These are phyloP conservation scores for Yamadazyma trypodendri DNA, from an alignment of 1,139 yeast species.

Conservation along the genomic window DNA sequence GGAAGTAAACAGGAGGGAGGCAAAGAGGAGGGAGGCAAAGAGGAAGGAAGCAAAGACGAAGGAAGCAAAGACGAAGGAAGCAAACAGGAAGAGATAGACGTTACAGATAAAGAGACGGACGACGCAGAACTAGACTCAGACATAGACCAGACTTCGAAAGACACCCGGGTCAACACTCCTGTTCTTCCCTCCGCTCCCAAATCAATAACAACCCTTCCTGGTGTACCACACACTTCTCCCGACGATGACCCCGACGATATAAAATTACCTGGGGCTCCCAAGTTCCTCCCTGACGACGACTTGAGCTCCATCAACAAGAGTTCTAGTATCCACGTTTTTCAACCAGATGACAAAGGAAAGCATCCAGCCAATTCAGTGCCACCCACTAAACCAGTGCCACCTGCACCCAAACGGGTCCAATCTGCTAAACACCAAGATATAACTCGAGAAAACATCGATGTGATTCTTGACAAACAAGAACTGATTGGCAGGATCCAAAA, in stretches of 20 bases:
- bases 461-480: slow-evolving; percentile 59
- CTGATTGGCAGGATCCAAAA: slow-evolving; percentile 71
- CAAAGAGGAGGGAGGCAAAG: slow-evolving; percentile 2
- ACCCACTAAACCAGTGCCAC: slow-evolving; percentile 1
- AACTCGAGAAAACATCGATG: slow-evolving; percentile 42
- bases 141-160: background rate
- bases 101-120: background rate
- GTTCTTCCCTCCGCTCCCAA: slow-evolving; percentile 14
- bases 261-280: slow-evolving; percentile 45
- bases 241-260: slow-evolving; percentile 24
- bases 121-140: background rate
- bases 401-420: slow-evolving; percentile 1
- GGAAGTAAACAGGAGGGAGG: slow-evolving; percentile 3
- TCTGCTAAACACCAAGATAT: slow-evolving; percentile 5
- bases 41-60: no score
- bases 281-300: slow-evolving; percentile 43
- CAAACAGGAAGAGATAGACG: background rate
- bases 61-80: background rate
- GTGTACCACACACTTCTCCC: slow-evolving; percentile 35
- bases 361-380: background rate
- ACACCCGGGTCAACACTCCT: background rate
- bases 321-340: slow-evolving; percentile 39
- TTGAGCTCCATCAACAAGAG: slow-evolving; percentile 36
- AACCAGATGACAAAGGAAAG: slow-evolving; percentile 20
- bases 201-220: slow-evolving; percentile 22